These are phyloP conservation scores for Agapanthus africanus DNA, from an alignment of 106 monocot genomes.

Conservation along the genomic window DNA sequence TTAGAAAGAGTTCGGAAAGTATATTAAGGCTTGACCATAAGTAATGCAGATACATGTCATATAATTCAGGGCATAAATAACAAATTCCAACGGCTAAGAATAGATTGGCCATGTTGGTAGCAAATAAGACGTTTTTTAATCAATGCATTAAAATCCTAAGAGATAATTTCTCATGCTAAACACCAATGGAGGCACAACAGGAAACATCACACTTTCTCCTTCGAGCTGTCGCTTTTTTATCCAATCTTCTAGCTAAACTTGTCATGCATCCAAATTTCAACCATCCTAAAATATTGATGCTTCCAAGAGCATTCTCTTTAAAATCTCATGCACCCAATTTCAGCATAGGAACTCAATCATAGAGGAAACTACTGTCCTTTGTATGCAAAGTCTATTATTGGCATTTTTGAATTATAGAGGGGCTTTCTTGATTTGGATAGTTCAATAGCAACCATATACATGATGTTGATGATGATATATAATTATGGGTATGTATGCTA, in stretches of 20 bases:
- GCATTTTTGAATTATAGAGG: neutral
- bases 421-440: conserved; percentile 5
- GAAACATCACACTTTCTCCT: neutral
- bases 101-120: too few species aligned
- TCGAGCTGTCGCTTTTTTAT: neutral
- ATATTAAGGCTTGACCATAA: too few species aligned
- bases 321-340: conserved; percentile 1
- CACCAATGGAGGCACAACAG: too few species aligned
- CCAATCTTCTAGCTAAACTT: neutral
- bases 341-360: neutral
- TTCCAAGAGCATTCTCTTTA: neutral
- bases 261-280: neutral
- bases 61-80: too few species aligned
- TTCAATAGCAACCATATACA: neutral
- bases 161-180: too few species aligned
- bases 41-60: too few species aligned
- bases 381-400: neutral
- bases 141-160: too few species aligned
- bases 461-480: neutral
- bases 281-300: neutral
- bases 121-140: too few species aligned
- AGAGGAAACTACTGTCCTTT: neutral
- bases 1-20: too few species aligned
- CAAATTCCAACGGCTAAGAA: too few species aligned
- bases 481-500: neutral